A percentile compares a stretch with the other conserved stretches of the same genome.
These are phyloP conservation scores for Aspergillus sp. DNA, from an alignment of 2,329 filamentous ascomycete genomes.

Conservation along the genomic window DNA sequence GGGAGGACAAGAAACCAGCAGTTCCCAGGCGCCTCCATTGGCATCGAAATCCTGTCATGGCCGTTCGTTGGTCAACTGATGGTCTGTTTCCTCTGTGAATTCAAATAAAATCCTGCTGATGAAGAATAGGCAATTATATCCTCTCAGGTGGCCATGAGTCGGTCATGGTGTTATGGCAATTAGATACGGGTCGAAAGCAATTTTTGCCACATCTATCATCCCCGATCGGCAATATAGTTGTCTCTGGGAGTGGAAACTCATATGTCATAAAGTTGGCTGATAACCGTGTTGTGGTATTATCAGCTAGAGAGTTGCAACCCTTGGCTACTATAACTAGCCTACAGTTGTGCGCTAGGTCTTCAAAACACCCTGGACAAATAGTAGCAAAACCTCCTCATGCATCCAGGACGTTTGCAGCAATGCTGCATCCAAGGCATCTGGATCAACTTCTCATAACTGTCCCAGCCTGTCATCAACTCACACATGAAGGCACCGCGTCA, in stretches of 20 bases:
- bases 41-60: slow-evolving; percentile 81
- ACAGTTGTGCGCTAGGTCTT: slow-evolving; percentile 55
- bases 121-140: slow-evolving; percentile 74
- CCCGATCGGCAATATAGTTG: slow-evolving; percentile 77
- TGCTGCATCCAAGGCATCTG: slow-evolving; percentile 61
- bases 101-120: slow-evolving; percentile 24
- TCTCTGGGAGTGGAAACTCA: slow-evolving; percentile 75
- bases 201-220: slow-evolving; percentile 88
- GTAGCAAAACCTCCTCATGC: slow-evolving; percentile 7
- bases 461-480: slow-evolving; percentile 51
- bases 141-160: slow-evolving; percentile 92
- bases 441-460: slow-evolving; percentile 69
- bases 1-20: slow-evolving; percentile 43
- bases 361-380: slow-evolving; percentile 52
- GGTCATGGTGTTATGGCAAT: slow-evolving; percentile 86
- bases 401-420: slow-evolving; percentile 51
- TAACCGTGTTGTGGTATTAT: slow-evolving; percentile 87
- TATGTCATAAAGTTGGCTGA: slow-evolving; percentile 86
- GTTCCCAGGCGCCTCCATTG: slow-evolving; percentile 75
- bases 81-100: slow-evolving; percentile 52
- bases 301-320: slow-evolving; percentile 83
- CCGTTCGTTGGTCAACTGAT: slow-evolving; percentile 89
- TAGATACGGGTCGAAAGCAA: slow-evolving; percentile 79
- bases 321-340: slow-evolving; percentile 82
- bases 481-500: slow-evolving; percentile 37